Conservation (phyloP, 495 filamentous ascomycete species). For the Bathelium albidoporum region DNA sequence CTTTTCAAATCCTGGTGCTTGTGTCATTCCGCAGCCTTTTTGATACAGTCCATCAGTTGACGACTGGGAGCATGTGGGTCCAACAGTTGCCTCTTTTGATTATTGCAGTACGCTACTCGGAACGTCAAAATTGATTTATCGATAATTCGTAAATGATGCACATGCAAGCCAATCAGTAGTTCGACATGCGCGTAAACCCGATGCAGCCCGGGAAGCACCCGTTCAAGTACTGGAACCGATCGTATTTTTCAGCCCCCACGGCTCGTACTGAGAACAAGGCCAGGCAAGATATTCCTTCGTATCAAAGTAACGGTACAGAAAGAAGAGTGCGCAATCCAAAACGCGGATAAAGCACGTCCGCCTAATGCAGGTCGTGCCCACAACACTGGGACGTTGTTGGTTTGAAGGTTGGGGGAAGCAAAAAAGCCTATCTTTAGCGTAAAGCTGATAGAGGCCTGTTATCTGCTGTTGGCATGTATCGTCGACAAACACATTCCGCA, state of each 20-base stretch:
- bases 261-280: neutral
- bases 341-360: neutral
- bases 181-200: no score
- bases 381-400: slow-evolving; percentile 1
- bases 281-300: neutral
- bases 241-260: neutral
- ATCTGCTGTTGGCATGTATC: neutral
- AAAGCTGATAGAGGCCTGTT: neutral
- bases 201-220: neutral
- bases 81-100: no score
- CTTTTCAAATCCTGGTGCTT: no score
- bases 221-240: neutral
- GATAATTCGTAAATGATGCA: neutral
- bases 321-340: neutral
- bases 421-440: slow-evolving; percentile 2
- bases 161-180: neutral
- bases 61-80: no score
- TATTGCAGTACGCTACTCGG: no score
- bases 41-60: no score
- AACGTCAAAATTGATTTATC: neutral
- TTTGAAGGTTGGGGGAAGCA: neutral
- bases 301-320: neutral
- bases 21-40: no score
- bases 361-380: neutral
- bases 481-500: neutral